These are phyloP conservation scores for Gardenia jasminoides DNA, from an alignment of 257 asterid genomes.

Conservation along the genomic window DNA sequence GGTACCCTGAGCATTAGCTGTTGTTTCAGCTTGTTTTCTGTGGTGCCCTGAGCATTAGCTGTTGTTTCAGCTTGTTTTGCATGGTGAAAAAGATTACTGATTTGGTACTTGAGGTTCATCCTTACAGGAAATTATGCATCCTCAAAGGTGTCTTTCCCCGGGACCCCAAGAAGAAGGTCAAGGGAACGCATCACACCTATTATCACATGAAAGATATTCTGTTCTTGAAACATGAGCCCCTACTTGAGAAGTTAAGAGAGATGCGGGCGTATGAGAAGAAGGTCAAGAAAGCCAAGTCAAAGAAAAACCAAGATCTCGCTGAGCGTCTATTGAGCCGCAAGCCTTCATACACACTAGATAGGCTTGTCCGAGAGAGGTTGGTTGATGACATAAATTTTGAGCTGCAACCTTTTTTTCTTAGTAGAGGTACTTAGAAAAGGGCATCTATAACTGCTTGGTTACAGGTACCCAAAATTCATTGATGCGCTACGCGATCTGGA, in stretches of 20 bases:
- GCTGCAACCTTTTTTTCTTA: background rate
- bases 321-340: slow-evolving; percentile 72
- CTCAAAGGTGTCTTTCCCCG: slow-evolving; percentile 92
- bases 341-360: slow-evolving; percentile 79
- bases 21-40: background rate
- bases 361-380: slow-evolving; percentile 81
- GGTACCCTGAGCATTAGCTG: background rate
- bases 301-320: slow-evolving; percentile 80
- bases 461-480: slow-evolving; percentile 83
- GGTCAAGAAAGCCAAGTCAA: slow-evolving; percentile 76
- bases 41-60: background rate
- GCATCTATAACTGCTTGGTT: slow-evolving; percentile 4
- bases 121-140: slow-evolving; percentile 49
- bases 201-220: slow-evolving; percentile 83
- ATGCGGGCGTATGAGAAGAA: slow-evolving; percentile 69
- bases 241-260: slow-evolving; percentile 79
- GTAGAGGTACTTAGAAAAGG: background rate
- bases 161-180: slow-evolving; percentile 96
- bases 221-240: slow-evolving; percentile 86
- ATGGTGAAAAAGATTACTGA: background rate
- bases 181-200: slow-evolving; percentile 93
- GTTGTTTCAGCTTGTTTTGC: background rate
- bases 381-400: background rate
- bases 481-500: slow-evolving; percentile 95
- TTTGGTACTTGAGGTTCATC: slow-evolving; percentile 7